Evolutionary conservation across 352 stramenopile genomes (phyloP).

Genomic region (Globisporangium solare): DNA sequence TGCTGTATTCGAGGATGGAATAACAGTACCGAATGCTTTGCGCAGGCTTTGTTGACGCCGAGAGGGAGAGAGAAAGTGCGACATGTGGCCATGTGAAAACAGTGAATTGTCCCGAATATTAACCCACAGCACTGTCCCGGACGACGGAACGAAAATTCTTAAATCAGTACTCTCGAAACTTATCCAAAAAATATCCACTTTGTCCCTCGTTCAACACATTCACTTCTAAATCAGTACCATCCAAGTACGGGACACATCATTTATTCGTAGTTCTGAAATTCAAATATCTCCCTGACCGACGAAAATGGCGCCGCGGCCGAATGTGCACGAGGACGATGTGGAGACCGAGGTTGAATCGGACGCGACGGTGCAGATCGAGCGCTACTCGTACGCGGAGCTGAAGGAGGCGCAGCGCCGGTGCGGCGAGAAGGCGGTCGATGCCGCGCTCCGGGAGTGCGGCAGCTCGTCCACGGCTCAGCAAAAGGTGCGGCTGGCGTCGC

Average conservation of each 20-base stretch:
- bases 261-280: not conserved
- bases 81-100: not conserved
- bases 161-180: constrained; percentile 1
- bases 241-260: not conserved
- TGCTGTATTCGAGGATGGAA: too few relatives aligned
- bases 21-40: too few relatives aligned
- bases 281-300: not conserved
- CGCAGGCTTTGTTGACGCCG: too few relatives aligned
- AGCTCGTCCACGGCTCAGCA: constrained; percentile 50
- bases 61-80: not conserved
- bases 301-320: constrained; percentile 2
- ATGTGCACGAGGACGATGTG: constrained; percentile 13
- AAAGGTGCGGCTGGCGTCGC: constrained; percentile 18
- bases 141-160: too few relatives aligned
- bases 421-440: constrained; percentile 43
- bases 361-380: constrained; percentile 16
- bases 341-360: constrained; percentile 17
- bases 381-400: constrained; percentile 74
- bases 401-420: constrained; percentile 72
- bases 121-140: not conserved
- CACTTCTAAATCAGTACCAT: not conserved
- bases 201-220: not conserved
- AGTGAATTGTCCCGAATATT: not conserved
- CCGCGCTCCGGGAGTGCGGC: constrained; percentile 45
- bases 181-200: too few relatives aligned